Conservation (phyloP, 2,329 filamentous ascomycete species). For the Aspergillus novoparasiticus region DNA sequence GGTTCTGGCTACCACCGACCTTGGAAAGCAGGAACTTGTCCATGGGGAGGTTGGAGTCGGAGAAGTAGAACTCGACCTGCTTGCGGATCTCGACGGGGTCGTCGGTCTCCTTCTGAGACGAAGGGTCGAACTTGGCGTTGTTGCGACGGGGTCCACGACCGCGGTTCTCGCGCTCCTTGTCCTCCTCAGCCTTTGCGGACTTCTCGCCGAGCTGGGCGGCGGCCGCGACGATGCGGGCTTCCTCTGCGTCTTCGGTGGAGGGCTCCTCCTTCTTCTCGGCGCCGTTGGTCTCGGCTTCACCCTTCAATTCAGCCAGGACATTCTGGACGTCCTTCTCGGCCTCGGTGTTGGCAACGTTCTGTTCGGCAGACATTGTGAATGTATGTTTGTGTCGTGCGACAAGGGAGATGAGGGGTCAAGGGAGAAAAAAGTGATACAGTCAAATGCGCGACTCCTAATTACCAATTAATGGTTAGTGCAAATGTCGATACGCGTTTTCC, state of each 20-base stretch:
- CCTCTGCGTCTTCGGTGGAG: constrained; percentile 35
- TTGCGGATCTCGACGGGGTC: constrained; percentile 81
- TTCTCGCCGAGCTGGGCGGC: constrained; percentile 41
- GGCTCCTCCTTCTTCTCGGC: constrained; percentile 22
- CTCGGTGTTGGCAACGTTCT: constrained; percentile 43
- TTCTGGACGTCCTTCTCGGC: constrained; percentile 51
- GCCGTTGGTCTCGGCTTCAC: constrained; percentile 26
- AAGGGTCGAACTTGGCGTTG: constrained; percentile 72
- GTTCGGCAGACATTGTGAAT: constrained; percentile 40
- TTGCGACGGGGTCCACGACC: constrained; percentile 44
- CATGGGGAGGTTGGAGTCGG: constrained; percentile 82
- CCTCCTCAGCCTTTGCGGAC: constrained; percentile 40
- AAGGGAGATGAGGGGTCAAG: background rate
- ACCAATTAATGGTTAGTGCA: background rate
- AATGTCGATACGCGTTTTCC: background rate
- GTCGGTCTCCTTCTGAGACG: constrained; percentile 67
- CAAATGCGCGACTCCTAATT: constrained; percentile 1
- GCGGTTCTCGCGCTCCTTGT: constrained; percentile 28
- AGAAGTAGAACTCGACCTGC: constrained; percentile 97
- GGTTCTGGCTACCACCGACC: constrained; percentile 74
- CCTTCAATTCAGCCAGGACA: constrained; percentile 49
- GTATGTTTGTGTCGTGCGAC: constrained; percentile 8
- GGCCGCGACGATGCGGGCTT: constrained; percentile 41
- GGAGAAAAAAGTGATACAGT: background rate
- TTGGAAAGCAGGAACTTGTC: constrained; percentile 85